phyloP scores from a whole-genome alignment of 2,329 filamentous ascomycete genomes.

The Phoma sp. region DNA sequence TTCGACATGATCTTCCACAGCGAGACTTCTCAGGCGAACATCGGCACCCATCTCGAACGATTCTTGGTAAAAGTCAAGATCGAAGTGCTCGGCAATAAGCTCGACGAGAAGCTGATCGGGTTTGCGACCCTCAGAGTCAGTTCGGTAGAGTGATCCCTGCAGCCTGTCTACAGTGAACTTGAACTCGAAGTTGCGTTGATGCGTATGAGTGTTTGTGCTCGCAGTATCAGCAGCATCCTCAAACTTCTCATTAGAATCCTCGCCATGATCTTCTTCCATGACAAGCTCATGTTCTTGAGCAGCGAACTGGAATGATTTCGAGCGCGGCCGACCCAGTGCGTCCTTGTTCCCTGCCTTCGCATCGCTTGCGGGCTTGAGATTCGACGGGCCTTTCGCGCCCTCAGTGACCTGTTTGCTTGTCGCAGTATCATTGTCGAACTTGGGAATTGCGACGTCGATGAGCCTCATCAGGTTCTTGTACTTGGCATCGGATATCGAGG shows the following conservation, averaged over 20 bases:
- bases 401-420: slow-evolving; percentile 46
- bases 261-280: slow-evolving; percentile 73
- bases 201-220: slow-evolving; percentile 62
- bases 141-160: slow-evolving; percentile 88
- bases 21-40: slow-evolving; percentile 83
- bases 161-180: slow-evolving; percentile 95
- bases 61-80: slow-evolving; percentile 84
- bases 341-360: slow-evolving; percentile 35
- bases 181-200: slow-evolving; percentile 93
- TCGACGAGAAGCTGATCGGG: slow-evolving; percentile 86
- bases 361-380: slow-evolving; percentile 45
- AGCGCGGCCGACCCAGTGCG: slow-evolving; percentile 60
- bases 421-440: slow-evolving; percentile 64
- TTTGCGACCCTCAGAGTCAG: slow-evolving; percentile 77
- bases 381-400: slow-evolving; percentile 43
- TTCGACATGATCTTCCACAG: slow-evolving; percentile 93
- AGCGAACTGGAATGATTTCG: slow-evolving; percentile 76
- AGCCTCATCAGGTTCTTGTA: slow-evolving; percentile 97
- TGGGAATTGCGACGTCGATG: slow-evolving; percentile 93
- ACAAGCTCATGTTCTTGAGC: slow-evolving; percentile 77
- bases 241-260: slow-evolving; percentile 67
- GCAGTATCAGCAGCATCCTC: slow-evolving; percentile 71
- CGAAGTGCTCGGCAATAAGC: slow-evolving; percentile 86
- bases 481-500: slow-evolving; percentile 89
- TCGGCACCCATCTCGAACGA: slow-evolving; percentile 93